A percentile compares a stretch with the other conserved stretches of the same genome.
phyloP scores from a whole-genome alignment of 202 grass and related monocot genomes.

The Setaria italica region DNA sequence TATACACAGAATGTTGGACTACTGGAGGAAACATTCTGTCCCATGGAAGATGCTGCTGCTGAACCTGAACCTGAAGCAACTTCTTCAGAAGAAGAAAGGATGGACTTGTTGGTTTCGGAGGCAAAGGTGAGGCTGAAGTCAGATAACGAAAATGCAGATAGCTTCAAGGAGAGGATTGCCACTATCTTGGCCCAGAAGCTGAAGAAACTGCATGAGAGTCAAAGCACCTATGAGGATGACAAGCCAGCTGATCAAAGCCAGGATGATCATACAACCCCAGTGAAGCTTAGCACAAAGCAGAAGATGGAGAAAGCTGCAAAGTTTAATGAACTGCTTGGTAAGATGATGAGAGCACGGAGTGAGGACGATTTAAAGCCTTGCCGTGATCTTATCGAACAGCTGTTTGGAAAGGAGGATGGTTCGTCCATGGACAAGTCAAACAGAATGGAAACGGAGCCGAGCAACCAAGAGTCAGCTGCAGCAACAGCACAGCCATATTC shows the following conservation, averaged over 20 bases:
- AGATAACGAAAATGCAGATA: constrained; percentile 50
- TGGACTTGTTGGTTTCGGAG: constrained; percentile 57
- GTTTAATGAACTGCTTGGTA: constrained; percentile 65
- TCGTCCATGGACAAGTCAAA: constrained; percentile 12
- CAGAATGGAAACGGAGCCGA: not conserved
- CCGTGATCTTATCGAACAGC: constrained; percentile 45
- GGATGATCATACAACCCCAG: constrained; percentile 38
- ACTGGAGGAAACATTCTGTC: constrained; percentile 82
- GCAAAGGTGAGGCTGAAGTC: constrained; percentile 78
- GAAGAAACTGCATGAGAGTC: constrained; percentile 52
- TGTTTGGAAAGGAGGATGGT: constrained; percentile 38
- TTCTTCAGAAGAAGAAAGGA: constrained; percentile 64
- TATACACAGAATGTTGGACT: constrained; percentile 74
- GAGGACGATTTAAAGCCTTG: constrained; percentile 78
- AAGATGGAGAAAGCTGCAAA: constrained; percentile 52
- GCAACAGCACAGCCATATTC: constrained; percentile 31
- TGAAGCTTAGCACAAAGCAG: constrained; percentile 42
- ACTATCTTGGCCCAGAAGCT: constrained; percentile 71
- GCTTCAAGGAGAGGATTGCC: constrained; percentile 66
- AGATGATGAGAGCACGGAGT: constrained; percentile 61
- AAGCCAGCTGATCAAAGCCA: constrained; percentile 35
- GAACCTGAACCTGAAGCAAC: constrained; percentile 47
- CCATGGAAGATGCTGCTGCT: constrained; percentile 38
- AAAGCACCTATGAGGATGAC: constrained; percentile 42
- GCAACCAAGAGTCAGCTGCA: constrained; percentile 38